These are phyloP conservation scores for Torulaspora pretoriensis DNA, from an alignment of 1,139 yeast species.

Conservation along the genomic window DNA sequence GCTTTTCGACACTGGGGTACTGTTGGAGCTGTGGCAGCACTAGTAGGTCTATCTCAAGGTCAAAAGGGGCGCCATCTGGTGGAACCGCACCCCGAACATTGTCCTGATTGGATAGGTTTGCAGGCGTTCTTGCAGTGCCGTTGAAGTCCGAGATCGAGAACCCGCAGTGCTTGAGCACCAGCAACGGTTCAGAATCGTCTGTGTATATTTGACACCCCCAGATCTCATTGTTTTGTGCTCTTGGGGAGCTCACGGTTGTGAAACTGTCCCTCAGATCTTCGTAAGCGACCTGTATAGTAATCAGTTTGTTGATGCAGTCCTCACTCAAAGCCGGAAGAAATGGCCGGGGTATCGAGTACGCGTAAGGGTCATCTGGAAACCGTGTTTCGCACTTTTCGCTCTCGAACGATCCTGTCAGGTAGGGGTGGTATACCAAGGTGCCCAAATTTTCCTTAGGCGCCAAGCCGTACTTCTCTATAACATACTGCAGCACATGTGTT, in stretches of 20 bases:
- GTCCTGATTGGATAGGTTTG: slow-evolving; percentile 33
- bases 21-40: slow-evolving; percentile 61
- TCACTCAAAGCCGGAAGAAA: slow-evolving; percentile 28
- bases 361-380: slow-evolving; percentile 20
- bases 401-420: slow-evolving; percentile 20
- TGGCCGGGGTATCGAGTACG: slow-evolving; percentile 24
- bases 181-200: slow-evolving; percentile 83
- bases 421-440: slow-evolving; percentile 25
- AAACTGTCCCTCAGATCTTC: slow-evolving; percentile 30
- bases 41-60: slow-evolving; percentile 64
- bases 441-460: slow-evolving; percentile 18
- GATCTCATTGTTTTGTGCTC: slow-evolving; percentile 47
- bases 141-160: slow-evolving; percentile 46
- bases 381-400: slow-evolving; percentile 26
- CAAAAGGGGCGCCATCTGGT: slow-evolving; percentile 37
- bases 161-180: slow-evolving; percentile 73
- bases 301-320: slow-evolving; percentile 23
- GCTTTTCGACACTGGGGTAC: slow-evolving; percentile 60
- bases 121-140: slow-evolving; percentile 38
- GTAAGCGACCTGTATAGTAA: slow-evolving; percentile 22
- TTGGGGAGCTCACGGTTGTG: slow-evolving; percentile 26
- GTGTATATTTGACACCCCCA: slow-evolving; percentile 96
- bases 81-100: slow-evolving; percentile 35
- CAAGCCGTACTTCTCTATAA: slow-evolving; percentile 14
- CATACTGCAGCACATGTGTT: slow-evolving; percentile 18